Base-by-base conservation (phyloP, 2,329 filamentous ascomycete genomes). In the Talaromyces sp. region DNA sequence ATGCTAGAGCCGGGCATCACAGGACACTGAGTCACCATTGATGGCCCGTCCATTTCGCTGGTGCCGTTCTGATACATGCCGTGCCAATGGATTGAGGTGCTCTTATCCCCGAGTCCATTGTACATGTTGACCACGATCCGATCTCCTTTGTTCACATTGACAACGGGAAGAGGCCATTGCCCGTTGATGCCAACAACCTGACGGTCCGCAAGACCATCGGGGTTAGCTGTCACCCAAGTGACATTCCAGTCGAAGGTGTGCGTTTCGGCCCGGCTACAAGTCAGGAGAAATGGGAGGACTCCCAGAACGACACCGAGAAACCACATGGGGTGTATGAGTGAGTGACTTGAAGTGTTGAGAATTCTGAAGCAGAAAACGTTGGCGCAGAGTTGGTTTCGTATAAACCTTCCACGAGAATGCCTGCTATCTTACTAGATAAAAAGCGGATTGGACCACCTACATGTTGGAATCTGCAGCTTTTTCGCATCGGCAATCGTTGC, bases 51-150 rank as follows among this genome's bases (percentile, higher is more conserved):
- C 88, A 92, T 91, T 65, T 83, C 83, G 66, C 87, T 91, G 0
- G 89, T 90, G 10, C 89, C 89, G 69, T 91, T 90, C 73, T 92
- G 90, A 72, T 87, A 92, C 68, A 94, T 83, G 15, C 91, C 91
- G 69, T 94, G 91, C 74, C 90, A 93, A 73, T 94, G 91, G 4
- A 93, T 81, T 41, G 84, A 85, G 10, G 89, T 89, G 13, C 83
- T 85, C 69, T 85, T 75, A 68, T 92, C 90, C 15, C 81, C 79
- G 0, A 90, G 85, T 22, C 84, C 82, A 70, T 94, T 94, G 69
- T 86, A 79, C 60, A 92, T 82, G 41, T 90, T 86, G 52, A 93
- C 86, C 3, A 91, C 75, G 7, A 95, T 75, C 1, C 84, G 86
- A 70, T 95, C 91, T 22, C 89, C 90, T 68, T 90, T 87, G 69